Evolutionary conservation across 495 filamentous ascomycete species (phyloP).

Genomic region (Chaetomium cochliodes): DNA sequence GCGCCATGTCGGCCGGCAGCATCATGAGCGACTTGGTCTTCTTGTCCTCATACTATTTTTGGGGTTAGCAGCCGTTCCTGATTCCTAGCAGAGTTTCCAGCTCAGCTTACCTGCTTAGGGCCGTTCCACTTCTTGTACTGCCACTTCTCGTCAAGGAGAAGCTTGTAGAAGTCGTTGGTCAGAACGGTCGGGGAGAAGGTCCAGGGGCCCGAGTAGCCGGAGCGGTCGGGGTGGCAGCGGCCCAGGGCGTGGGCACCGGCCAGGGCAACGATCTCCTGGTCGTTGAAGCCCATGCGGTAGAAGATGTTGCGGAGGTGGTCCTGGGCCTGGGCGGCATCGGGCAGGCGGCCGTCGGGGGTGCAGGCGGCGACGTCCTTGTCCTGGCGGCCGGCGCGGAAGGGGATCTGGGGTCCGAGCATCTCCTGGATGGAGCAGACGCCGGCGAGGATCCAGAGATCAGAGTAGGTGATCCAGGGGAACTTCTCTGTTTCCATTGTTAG

Average conservation of each 20-base stretch:
- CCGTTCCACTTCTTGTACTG: conserved; percentile 90
- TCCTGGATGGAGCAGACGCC: conserved; percentile 90
- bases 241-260: conserved; percentile 89
- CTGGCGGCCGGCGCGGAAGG: conserved; percentile 83
- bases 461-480: conserved; percentile 95
- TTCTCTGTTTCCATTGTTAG: conserved; percentile 56
- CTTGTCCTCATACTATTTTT: conserved; percentile 73
- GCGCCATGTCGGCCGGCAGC: conserved; percentile 86
- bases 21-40: conserved; percentile 89
- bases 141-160: conserved; percentile 93
- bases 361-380: conserved; percentile 83
- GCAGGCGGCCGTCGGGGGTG: conserved; percentile 94
- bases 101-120: conserved; percentile 53
- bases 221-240: conserved; percentile 85
- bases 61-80: conserved; percentile 3
- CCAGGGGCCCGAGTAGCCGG: conserved; percentile 91
- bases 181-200: conserved; percentile 92
- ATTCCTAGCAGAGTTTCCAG: background rate
- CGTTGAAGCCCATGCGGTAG: conserved; percentile 96
- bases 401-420: conserved; percentile 84
- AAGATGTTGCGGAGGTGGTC: conserved; percentile 90
- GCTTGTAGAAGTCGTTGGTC: conserved; percentile 90
- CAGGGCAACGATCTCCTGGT: conserved; percentile 93
- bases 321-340: conserved; percentile 77
- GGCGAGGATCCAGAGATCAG: conserved; percentile 91